A percentile compares a stretch with the other conserved stretches of the same genome.
These are phyloP conservation scores for Kodamaea neixiangensis DNA, from an alignment of 805 yeast species.

Conservation along the genomic window DNA sequence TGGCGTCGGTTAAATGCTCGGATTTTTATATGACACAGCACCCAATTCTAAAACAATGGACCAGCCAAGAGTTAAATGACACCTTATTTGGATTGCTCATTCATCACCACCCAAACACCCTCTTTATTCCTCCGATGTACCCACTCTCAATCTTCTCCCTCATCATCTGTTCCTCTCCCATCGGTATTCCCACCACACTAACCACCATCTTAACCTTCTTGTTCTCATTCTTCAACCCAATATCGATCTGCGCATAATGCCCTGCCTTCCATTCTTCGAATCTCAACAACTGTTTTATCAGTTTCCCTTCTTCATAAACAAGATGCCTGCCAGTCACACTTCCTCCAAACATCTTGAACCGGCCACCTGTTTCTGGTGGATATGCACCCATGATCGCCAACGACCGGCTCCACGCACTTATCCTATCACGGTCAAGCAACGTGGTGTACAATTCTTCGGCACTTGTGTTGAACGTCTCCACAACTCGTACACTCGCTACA, in stretches of 20 bases:
- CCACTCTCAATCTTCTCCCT: background rate
- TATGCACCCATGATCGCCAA: background rate
- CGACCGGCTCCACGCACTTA: background rate
- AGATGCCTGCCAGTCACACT: background rate
- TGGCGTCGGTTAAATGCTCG: no score
- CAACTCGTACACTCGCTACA: background rate
- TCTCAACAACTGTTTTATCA: background rate
- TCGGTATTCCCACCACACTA: background rate
- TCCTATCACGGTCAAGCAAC: background rate
- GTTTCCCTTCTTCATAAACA: background rate
- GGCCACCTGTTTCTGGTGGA: background rate
- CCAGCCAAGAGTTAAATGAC: background rate
- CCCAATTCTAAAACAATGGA: no score
- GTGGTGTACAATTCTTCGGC: background rate
- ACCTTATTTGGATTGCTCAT: background rate
- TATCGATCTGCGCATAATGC: slow-evolving; percentile 2
- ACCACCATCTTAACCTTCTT: background rate
- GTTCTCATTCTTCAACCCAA: background rate
- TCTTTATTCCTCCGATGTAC: background rate
- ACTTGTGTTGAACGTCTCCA: background rate
- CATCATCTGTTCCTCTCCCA: background rate
- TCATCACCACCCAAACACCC: slow-evolving; percentile 2
- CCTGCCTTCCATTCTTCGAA: background rate
- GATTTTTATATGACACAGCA: no score
- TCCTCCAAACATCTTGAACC: slow-evolving; percentile 1